These are phyloP conservation scores for Picocystis sp. DNA, from an alignment of 163 green algal genomes.

Conservation along the genomic window DNA sequence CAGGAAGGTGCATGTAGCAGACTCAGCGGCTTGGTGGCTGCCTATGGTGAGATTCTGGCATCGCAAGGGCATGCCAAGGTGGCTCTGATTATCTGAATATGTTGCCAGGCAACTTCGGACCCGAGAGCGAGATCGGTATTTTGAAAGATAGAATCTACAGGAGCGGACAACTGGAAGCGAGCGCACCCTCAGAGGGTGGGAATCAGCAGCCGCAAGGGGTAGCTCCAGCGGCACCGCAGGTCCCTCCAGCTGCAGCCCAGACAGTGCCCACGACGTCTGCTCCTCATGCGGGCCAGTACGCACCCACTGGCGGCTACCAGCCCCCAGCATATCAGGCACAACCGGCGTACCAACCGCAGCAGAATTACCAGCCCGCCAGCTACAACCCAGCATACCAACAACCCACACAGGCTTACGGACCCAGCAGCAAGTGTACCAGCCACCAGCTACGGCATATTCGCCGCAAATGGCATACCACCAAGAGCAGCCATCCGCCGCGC, in stretches of 20 bases:
- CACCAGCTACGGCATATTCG: conserved; percentile 1
- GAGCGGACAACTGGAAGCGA: conserved; percentile 6
- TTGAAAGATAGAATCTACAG: conserved; percentile 65
- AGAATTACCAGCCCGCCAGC: background rate
- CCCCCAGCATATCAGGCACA: too few species aligned
- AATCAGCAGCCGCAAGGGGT: too few species aligned
- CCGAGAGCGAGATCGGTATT: conserved; percentile 26
- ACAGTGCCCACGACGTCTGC: too few species aligned
- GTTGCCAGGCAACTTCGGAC: conserved; percentile 42
- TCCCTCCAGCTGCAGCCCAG: too few species aligned
- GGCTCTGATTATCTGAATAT: conserved; percentile 70
- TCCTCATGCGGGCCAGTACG: too few species aligned
- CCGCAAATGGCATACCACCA: background rate
- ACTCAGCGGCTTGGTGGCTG: conserved; percentile 42
- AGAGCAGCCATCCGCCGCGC: conserved; percentile 4
- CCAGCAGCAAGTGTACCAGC: background rate
- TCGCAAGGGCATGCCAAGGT: conserved; percentile 48
- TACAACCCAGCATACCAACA: conserved; percentile 3
- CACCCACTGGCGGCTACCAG: too few species aligned
- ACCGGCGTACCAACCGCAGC: background rate
- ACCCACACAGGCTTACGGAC: conserved; percentile 5
- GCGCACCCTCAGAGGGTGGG: too few species aligned
- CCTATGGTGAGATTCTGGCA: conserved; percentile 70
- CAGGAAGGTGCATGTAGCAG: conserved; percentile 15
- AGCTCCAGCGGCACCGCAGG: too few species aligned